Evolutionary conservation across 1,284 basidiomycete species (phyloP), one percentile per base, ranked within the genome.

Genomic region (Ganoderma sinense): DNA sequence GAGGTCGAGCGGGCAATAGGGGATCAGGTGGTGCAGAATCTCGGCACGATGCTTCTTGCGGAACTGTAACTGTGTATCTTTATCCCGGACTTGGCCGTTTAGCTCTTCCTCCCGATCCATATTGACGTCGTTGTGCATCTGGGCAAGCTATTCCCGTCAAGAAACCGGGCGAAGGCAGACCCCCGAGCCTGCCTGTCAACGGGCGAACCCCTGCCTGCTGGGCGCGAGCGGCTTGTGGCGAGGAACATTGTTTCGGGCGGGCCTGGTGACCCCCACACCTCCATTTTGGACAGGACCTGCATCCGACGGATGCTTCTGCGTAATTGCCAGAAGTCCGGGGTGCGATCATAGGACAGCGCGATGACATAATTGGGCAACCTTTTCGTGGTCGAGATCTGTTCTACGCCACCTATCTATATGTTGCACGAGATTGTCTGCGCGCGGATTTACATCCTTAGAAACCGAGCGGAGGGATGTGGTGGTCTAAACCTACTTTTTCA

Each of bases 1-100:
- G 93, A 94, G 39, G 97, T 97, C n/a, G 97, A 98, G 83, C 94
- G 93, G 82, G 95, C 95, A 1, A 97, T 99, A 91, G 96, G 95
- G 20, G 92, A 97, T 82, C 96, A 98, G 82, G 96, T 98, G 71
- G 93, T 97, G 51, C 97, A 98, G 84, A 96, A 94, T 78, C 82
- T 97, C 74, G 96, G 94, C 33, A 96, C 95, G 75, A 97, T 97
- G 90, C 86, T 97, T 69, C 85, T 97, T 72, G 94, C 95, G 67
- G 96, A 97, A 85, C 84, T 97, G 71, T 89, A 85, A 80, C 62
- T 59, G 31, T 68, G 64, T 71, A 71, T 73, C 70, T 60, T 70
- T 70, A 71, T 71, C 69, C 72, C 72, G 72, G 69, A 68, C 70
- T 69, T 65, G 62, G 62, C 67, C 62, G 67, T 68, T 67, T 64